Base-by-base conservation (phyloP, 176 grass and related monocot species). In the Carex parvula region DNA sequence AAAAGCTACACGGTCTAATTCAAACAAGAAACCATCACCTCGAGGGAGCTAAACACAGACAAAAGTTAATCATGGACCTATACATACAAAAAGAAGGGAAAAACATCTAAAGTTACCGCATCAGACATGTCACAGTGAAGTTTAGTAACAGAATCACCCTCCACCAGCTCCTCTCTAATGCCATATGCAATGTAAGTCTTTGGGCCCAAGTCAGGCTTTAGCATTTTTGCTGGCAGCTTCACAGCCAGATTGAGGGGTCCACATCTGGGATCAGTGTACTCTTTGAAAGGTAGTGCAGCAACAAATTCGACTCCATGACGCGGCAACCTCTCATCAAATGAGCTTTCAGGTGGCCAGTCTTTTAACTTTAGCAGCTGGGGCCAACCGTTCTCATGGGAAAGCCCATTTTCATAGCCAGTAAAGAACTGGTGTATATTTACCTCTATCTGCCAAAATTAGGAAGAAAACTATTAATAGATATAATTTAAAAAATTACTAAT, bases 111-210 rank as follows among this genome's bases (percentile, higher is more conserved):
- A 74, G 22, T 88, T 90, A 98, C 92, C 61, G 91, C 95, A 90
- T 98, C 95, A 62, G 95, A 91, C 92, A 95, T 95, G 52, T 95
- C 92, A 0, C 95, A 98, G 44, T 98, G 95, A 84, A 98, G 71
- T 73, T 98, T 98, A 9, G 95, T 98, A 71, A 98, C 92, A 21
- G 95, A 98, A 88, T 98, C 92, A 57, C 95, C 92, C 46, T 88
- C 87, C 33, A 48, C 88, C 76, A 98, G 88, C 77, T 98, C 95
- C 58, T 95, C 75, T 26, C 88, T 4, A 58, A 98, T 67, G 4
- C 95, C 95, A 85, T 98, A 98, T 4, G 95, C 95, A 80, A 98
- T 95, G 29, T 89, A 98, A 54, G 92, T 85, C 86, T 98, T 98
- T 73, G 95, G 95, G 59, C 92, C 89, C 79, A 95, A 79, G n/a